Evolutionary conservation across 2,329 filamentous ascomycete species (phyloP).

Genomic region (Ciborinia camelliae): DNA sequence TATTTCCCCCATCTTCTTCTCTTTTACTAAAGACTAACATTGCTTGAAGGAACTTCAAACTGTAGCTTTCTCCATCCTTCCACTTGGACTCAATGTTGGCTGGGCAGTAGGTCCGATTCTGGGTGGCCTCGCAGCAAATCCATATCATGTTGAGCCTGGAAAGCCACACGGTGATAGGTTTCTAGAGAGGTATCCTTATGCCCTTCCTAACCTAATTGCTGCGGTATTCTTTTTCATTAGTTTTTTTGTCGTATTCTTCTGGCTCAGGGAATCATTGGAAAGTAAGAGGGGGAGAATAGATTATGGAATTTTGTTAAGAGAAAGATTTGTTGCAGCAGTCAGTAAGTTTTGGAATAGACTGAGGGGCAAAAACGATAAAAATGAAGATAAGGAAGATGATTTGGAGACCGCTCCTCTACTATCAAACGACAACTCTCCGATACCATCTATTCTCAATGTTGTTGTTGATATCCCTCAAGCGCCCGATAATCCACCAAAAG

Average conservation of each 20-base stretch:
- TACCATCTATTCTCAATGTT: neutral
- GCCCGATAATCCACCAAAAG: neutral
- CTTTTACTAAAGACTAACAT: neutral
- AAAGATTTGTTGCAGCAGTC: neutral
- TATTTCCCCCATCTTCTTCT: neutral
- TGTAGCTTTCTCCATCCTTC: conserved; percentile 44
- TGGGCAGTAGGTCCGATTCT: conserved; percentile 33
- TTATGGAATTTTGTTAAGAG: neutral
- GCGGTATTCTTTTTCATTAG: neutral
- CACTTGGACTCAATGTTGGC: conserved; percentile 64
- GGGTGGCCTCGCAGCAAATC: conserved; percentile 45
- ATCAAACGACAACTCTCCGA: neutral
- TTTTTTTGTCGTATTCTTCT: neutral
- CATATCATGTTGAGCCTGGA: conserved; percentile 21
- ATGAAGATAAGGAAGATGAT: neutral
- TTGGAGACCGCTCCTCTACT: neutral
- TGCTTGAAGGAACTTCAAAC: conserved; percentile 69
- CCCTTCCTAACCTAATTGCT: conserved; percentile 9
- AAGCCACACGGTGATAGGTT: conserved; percentile 6
- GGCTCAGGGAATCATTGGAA: neutral
- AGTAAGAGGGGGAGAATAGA: neutral
- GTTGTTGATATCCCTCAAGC: neutral
- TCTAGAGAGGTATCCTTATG: conserved; percentile 7
- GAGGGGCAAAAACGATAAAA: neutral
- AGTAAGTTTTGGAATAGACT: neutral